Evolutionary conservation across 352 stramenopile genomes (phyloP).

Genomic region (Phytopythium chamaehyphon): DNA sequence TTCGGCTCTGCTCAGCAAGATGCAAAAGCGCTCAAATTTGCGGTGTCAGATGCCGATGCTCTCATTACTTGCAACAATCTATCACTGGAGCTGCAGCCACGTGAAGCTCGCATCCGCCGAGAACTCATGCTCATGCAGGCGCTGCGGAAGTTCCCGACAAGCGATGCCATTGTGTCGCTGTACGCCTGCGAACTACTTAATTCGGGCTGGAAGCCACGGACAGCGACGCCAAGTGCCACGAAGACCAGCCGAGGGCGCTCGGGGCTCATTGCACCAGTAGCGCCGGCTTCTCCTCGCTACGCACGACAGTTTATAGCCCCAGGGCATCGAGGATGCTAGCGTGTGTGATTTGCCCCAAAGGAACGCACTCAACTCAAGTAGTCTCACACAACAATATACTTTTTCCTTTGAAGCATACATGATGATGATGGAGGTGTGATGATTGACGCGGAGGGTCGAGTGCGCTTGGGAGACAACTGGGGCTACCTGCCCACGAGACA

Average conservation of each 20-base stretch:
- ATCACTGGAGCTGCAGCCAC: conserved; percentile 19
- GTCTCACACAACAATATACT: conserved; percentile 7
- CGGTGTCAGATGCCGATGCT: conserved; percentile 27
- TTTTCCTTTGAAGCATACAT: conserved; percentile 8
- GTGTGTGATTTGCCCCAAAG: too few relatives aligned
- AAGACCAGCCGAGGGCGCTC: background rate
- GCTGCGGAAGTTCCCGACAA: conserved; percentile 43
- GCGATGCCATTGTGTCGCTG: conserved; percentile 32
- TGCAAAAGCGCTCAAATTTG: conserved; percentile 14
- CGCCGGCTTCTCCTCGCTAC: too few relatives aligned
- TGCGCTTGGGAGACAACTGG: background rate
- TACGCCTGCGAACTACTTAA: conserved; percentile 50
- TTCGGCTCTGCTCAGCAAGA: conserved; percentile 42
- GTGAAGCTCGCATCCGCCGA: conserved; percentile 36
- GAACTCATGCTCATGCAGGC: conserved; percentile 67
- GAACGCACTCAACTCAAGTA: background rate
- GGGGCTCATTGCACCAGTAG: background rate
- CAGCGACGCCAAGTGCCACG: background rate
- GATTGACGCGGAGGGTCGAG: background rate
- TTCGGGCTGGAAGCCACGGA: background rate
- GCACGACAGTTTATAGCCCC: too few relatives aligned
- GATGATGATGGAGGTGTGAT: conserved; percentile 9
- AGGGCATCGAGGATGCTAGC: too few relatives aligned
- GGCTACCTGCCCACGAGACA: background rate
- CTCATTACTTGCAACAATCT: conserved; percentile 29